Conservation (phyloP, 768 basidiomycete species). For the Flagelloscypha sp. region DNA sequence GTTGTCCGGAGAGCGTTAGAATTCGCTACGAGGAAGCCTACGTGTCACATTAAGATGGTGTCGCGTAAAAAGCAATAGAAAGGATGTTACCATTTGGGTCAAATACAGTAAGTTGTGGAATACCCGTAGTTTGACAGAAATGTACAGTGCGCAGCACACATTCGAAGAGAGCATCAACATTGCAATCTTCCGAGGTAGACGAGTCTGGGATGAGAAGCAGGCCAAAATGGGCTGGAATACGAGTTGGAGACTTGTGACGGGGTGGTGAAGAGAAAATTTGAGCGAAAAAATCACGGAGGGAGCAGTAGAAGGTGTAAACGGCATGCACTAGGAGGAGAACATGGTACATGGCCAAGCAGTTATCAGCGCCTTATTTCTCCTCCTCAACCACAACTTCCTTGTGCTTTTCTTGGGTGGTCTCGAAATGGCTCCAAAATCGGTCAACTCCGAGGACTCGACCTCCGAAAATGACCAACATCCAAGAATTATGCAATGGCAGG, state of each 20-base stretch:
- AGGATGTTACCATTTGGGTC: slow-evolving; percentile 50
- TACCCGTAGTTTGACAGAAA: slow-evolving; percentile 60
- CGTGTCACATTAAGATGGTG: neutral
- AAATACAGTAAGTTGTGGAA: slow-evolving; percentile 60
- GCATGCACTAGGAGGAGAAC: too few relatives aligned
- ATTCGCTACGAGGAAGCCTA: slow-evolving; percentile 34
- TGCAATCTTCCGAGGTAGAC: slow-evolving; percentile 22
- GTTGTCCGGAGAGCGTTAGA: slow-evolving; percentile 32
- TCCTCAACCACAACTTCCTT: too few relatives aligned
- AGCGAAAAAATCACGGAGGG: too few relatives aligned
- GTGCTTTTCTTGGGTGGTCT: too few relatives aligned
- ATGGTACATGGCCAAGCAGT: too few relatives aligned
- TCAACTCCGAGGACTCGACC: too few relatives aligned
- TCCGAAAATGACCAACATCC: slow-evolving; percentile 9
- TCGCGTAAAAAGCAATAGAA: neutral
- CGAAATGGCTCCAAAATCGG: too few relatives aligned
- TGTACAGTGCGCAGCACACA: slow-evolving; percentile 42
- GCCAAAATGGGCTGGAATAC: slow-evolving; percentile 60
- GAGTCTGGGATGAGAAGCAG: slow-evolving; percentile 48
- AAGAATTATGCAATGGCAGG: slow-evolving; percentile 3
- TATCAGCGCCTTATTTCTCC: too few relatives aligned
- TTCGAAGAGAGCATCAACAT: slow-evolving; percentile 38
- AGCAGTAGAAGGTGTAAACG: too few relatives aligned
- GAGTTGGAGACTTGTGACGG: too few relatives aligned
- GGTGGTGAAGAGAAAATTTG: too few relatives aligned